Percentiles rank a stretch among this genome's conserved stretches.
phyloP scores from a whole-genome alignment of 2,329 filamentous ascomycete species.

The Fusarium armeniacum region DNA sequence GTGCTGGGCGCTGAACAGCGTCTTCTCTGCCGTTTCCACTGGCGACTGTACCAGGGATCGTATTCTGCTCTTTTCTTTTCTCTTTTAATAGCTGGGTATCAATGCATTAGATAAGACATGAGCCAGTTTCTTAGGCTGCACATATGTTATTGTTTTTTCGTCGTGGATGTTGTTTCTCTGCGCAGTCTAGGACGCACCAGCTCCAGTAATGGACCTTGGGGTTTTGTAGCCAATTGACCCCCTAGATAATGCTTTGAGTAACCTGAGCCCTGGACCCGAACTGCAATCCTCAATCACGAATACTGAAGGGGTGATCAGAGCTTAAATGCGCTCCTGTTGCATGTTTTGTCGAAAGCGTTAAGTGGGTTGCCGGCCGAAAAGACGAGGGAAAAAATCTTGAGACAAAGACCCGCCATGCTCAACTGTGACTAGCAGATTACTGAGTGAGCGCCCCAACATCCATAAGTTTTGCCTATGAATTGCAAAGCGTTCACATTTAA shows the following conservation, averaged over 20 bases:
- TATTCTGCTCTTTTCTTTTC: constrained; percentile 27
- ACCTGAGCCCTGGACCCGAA: constrained; percentile 3
- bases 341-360: constrained; percentile 36
- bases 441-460: constrained; percentile 34
- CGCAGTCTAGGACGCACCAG: background rate
- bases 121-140: background rate
- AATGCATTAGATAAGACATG: constrained; percentile 29
- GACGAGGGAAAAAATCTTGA: constrained; percentile 39
- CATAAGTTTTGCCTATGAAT: constrained; percentile 22
- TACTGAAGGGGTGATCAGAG: constrained; percentile 34
- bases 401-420: constrained; percentile 46
- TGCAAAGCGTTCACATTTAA: constrained; percentile 21
- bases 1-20: constrained; percentile 40
- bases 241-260: background rate
- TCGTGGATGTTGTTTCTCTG: constrained; percentile 7
- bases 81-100: constrained; percentile 24
- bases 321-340: constrained; percentile 34
- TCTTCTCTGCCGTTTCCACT: constrained; percentile 31
- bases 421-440: constrained; percentile 45
- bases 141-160: background rate
- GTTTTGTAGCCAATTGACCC: constrained; percentile 2
- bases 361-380: constrained; percentile 43
- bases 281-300: constrained; percentile 2
- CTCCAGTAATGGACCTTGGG: background rate
- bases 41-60: constrained; percentile 20